Evolutionary conservation across 257 asterid species (phyloP).

Genomic region (Lycium barbarum): DNA sequence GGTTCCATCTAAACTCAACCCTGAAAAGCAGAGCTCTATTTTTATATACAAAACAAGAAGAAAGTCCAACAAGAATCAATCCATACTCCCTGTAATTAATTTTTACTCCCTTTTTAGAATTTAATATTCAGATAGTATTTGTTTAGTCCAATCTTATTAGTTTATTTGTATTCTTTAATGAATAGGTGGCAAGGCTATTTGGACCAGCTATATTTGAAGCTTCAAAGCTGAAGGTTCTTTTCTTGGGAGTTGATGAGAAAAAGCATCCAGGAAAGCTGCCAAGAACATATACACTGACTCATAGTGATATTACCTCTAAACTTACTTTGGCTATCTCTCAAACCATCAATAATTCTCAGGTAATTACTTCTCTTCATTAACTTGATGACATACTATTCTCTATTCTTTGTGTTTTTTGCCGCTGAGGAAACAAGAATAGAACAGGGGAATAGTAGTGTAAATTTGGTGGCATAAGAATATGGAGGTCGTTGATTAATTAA

Average conservation of each 20-base stretch:
- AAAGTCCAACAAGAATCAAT: constrained; percentile 45
- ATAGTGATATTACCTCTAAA: constrained; percentile 71
- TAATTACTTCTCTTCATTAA: constrained; percentile 4
- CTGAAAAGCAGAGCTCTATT: constrained; percentile 42
- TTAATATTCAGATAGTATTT: background rate
- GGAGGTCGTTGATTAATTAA: background rate
- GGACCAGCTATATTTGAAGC: constrained; percentile 91
- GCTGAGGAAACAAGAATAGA: background rate
- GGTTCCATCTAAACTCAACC: constrained; percentile 56
- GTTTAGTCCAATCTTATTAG: background rate
- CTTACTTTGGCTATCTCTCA: constrained; percentile 79
- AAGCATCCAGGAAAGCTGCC: constrained; percentile 76
- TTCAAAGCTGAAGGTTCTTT: constrained; percentile 70
- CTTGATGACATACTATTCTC: background rate
- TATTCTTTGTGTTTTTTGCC: background rate
- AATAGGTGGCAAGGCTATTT: constrained; percentile 82
- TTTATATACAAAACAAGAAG: constrained; percentile 50
- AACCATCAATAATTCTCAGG: constrained; percentile 71
- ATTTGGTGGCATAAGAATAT: background rate
- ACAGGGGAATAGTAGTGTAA: background rate
- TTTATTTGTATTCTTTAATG: background rate
- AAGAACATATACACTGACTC: constrained; percentile 78
- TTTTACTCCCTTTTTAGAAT: background rate
- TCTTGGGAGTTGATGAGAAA: constrained; percentile 62
- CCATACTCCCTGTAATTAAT: constrained; percentile 62